Base-by-base conservation (phyloP, 768 basidiomycete genomes). In the Pholiota microspora region DNA sequence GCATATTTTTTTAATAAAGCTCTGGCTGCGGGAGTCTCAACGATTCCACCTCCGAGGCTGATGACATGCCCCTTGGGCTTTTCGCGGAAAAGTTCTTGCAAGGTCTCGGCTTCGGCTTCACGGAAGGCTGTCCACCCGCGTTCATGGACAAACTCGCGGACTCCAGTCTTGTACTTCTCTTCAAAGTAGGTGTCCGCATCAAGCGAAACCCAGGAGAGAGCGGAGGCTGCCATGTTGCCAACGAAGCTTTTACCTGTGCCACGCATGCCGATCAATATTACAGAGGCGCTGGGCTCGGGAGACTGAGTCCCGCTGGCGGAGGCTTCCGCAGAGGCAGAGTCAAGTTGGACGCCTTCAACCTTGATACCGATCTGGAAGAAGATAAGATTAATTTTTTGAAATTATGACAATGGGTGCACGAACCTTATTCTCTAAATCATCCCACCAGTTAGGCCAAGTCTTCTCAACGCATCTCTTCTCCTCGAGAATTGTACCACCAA, bases 381-480 rank as follows among this genome's bases (percentile, higher is more conserved):
- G 47, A 23, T 24, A 31, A 56, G 28, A 12, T 23, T 42, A 27
- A 34, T 7, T 7, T 25, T 8, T 9, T 46, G 52, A 36, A 44
- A 8, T n/a, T 36, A 32, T 13, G 54, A 34, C 13, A 16, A 16
- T 29, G 12, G 28, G 21, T 16, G 13, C 46, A 54, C 75, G 2
- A 48, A 91, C 92, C 84, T 97, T 97, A 75, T 92, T 94, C 67
- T 92, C 84, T 23, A 99, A 77, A 69, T 98, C 97, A 66, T 98
- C 97, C 95, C 96, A 99, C 93, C 95, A 99, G 67, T 94, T 95
- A 0, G 97, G 97, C 96, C 96, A 99, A 0, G 96, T 99, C 81
- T 99, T 99, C 72, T 96, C 96, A 28, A 99, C 97, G 65, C 97
- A 98, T 51, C 95, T 79, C 72, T 96, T 96, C 75, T 98, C 96